Percentiles rank a stretch among this genome's conserved stretches.
Evolutionary conservation across 179 eudicot species (phyloP).

Genomic region (Spergularia azorica): DNA sequence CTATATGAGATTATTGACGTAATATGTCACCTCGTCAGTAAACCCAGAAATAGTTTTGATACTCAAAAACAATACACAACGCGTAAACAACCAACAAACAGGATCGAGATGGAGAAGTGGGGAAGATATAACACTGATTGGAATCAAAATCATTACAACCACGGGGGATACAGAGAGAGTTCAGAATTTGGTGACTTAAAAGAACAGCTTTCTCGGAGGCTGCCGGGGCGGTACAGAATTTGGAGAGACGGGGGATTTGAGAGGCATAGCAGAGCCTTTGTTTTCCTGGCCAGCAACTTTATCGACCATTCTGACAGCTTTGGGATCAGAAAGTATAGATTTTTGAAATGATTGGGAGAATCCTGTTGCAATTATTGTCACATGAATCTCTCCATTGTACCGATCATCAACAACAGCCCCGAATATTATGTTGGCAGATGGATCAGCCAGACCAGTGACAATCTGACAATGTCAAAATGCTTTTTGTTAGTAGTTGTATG

Average conservation of each 20-base stretch:
- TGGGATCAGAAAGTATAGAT: conserved; percentile 72
- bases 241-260: conserved; percentile 40
- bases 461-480: conserved; percentile 46
- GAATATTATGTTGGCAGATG: conserved; percentile 94
- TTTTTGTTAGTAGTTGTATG: neutral
- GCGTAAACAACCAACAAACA: neutral
- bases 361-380: conserved; percentile 95
- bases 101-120: neutral
- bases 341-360: conserved; percentile 96
- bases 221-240: conserved; percentile 48
- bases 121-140: neutral
- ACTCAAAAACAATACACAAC: conserved; percentile 4
- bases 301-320: conserved; percentile 57
- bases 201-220: conserved; percentile 63
- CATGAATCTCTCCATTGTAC: conserved; percentile 92
- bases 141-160: conserved; percentile 13
- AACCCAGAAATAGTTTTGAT: neutral
- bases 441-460: conserved; percentile 96
- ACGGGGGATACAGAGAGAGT: neutral
- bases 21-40: no score
- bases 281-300: conserved; percentile 46
- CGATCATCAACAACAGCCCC: conserved; percentile 99
- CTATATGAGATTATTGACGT: no score
- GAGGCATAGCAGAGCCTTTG: conserved; percentile 38
- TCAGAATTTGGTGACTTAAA: conserved; percentile 31